Evolutionary conservation across 2,329 filamentous ascomycete genomes (phyloP), one percentile per base, ranked within the genome.

Genomic region (Podosphaera fusca): DNA sequence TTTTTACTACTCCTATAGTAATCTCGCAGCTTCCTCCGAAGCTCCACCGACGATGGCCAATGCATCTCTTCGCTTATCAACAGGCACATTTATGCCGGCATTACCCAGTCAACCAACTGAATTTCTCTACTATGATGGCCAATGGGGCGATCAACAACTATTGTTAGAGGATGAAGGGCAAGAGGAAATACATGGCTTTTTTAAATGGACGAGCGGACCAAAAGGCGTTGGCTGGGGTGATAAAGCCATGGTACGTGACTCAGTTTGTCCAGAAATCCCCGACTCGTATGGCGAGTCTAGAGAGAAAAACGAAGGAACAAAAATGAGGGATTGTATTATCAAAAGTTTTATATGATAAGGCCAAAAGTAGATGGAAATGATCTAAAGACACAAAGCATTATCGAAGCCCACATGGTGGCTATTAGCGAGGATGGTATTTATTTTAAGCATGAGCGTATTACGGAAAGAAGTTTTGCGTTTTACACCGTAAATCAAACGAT

Each of bases 131-230:
- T 96, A 83, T 67, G 73, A 74, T 33, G 90, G 89, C 36, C 80
- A 81, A 60, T 96, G 90, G 90, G 90, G 90, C 38, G 90, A 96
- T 69, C 86, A 89, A 65, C 77, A 87, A 61, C 95, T 94, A 66
- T 80, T 81, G 0, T 68, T 70, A 3, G 69, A 72, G 31, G 70
- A 69, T 31, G 70, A 74, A 55, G 57, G 60, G 4, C 64, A 65
- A 57, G 57, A 60, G 21, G 71, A 72, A 40, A 72, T 76, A 30
- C 73, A 60, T 49, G 61, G 59, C 2, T 64, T 59, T 56, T 56
- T 72, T 10, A 77, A 76, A 63, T 82, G 75, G 62, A 67, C 66
- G 0, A 69, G 67, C 56, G 80, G 80, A 2, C 80, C 80, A 0
- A 78, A 75, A 38, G 80, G 80, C 21, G 21, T 52, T 34, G 50